Percentiles rank a stretch among this genome's conserved stretches.
phyloP scores from a whole-genome alignment of 257 asterid genomes.

The Asclepias syriaca region DNA sequence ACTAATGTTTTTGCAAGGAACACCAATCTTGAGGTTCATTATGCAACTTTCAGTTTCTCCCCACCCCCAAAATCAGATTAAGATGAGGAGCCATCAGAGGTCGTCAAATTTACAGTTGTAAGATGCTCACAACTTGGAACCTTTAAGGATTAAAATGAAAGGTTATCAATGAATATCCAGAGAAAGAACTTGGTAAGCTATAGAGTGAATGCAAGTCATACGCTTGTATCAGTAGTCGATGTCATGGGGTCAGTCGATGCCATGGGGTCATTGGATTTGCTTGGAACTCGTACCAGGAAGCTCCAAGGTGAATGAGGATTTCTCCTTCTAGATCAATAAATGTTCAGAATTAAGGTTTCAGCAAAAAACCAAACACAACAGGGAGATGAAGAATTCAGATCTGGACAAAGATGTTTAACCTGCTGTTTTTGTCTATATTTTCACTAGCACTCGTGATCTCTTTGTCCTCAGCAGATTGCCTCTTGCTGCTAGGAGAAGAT shows the following conservation, averaged over 20 bases:
- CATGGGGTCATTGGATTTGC: slow-evolving; percentile 42
- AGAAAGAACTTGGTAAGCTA: slow-evolving; percentile 9
- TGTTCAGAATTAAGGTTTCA: background rate
- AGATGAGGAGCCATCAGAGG: background rate
- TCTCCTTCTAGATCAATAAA: slow-evolving; percentile 31
- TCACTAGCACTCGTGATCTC: slow-evolving; percentile 30
- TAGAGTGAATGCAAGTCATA: slow-evolving; percentile 29
- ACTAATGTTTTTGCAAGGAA: background rate
- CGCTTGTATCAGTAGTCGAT: slow-evolving; percentile 43
- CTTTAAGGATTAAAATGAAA: background rate
- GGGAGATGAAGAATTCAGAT: slow-evolving; percentile 4
- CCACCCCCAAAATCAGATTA: background rate
- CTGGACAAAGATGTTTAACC: slow-evolving; percentile 33
- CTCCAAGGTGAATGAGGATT: slow-evolving; percentile 72
- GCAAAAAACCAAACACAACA: slow-evolving; percentile 5
- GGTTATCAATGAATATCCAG: slow-evolving; percentile 7
- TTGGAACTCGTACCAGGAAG: slow-evolving; percentile 39
- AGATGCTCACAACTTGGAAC: background rate
- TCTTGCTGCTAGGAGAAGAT: slow-evolving; percentile 34
- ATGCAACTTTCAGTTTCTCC: background rate
- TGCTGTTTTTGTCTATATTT: slow-evolving; percentile 38
- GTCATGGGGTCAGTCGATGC: slow-evolving; percentile 38
- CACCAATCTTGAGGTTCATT: background rate
- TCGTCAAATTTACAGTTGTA: background rate
- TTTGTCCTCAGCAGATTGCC: slow-evolving; percentile 24